phyloP scores from a whole-genome alignment of 257 asterid genomes.

The Fraxinus quadrangulata region DNA sequence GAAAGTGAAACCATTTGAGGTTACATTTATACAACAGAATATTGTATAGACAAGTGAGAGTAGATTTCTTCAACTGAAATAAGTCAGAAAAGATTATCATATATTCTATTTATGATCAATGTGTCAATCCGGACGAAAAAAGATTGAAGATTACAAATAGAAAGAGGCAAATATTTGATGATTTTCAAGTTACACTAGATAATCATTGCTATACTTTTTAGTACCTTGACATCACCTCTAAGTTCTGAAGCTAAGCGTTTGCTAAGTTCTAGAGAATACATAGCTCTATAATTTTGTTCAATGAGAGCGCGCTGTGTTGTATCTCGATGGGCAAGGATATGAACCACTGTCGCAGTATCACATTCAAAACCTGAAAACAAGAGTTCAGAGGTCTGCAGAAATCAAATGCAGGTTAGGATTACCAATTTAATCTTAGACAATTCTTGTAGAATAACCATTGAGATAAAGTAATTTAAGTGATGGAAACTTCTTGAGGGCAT shows the following conservation, averaged over 20 bases:
- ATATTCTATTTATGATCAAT: background rate
- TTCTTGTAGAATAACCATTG: background rate
- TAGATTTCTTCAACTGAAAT: background rate
- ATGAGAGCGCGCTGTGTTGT: constrained; percentile 79
- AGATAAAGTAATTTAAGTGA: background rate
- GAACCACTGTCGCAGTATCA: constrained; percentile 70
- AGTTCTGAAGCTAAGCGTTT: constrained; percentile 83
- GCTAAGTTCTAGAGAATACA: constrained; percentile 66
- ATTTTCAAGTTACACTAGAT: background rate
- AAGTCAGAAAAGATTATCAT: background rate
- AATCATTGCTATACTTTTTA: background rate
- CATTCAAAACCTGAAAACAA: constrained; percentile 75
- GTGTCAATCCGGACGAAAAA: background rate
- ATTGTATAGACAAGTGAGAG: constrained; percentile 4
- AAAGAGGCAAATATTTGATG: background rate
- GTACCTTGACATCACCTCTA: constrained; percentile 75
- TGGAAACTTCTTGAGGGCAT: background rate
- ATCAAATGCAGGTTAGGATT: background rate
- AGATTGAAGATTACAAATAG: background rate
- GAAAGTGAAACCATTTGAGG: constrained; percentile 25
- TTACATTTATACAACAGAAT: background rate
- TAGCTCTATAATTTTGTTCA: constrained; percentile 70
- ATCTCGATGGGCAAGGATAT: constrained; percentile 87
- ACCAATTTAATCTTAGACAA: background rate
- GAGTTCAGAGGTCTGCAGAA: background rate